phyloP scores from a whole-genome alignment of 495 filamentous ascomycete genomes.

The Penicillium riverlandense region DNA sequence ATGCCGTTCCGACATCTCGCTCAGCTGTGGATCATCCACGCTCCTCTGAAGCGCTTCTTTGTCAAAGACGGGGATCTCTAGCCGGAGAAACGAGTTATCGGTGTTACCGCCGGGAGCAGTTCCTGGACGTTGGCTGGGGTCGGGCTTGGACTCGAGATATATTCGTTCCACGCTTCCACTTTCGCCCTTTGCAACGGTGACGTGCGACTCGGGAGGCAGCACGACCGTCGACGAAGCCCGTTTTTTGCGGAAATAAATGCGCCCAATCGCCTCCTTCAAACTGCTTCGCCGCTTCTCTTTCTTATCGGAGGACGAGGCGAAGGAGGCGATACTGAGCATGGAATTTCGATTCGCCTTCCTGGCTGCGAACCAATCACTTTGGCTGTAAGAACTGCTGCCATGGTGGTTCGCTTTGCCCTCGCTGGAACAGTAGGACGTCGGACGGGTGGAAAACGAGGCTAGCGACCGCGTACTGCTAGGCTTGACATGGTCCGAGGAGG shows the following conservation, averaged over 20 bases:
- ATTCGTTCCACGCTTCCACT: constrained; percentile 22
- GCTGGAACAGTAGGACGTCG: constrained; percentile 36
- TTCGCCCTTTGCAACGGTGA: constrained; percentile 15
- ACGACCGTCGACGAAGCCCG: constrained; percentile 23
- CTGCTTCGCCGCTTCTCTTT: constrained; percentile 28
- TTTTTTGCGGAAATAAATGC: constrained; percentile 33
- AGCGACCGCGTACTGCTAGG: constrained; percentile 34
- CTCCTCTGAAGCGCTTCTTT: constrained; percentile 36
- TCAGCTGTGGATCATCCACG: constrained; percentile 39
- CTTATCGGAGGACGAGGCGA: constrained; percentile 21
- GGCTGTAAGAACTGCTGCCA: not conserved
- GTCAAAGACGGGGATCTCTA: constrained; percentile 34
- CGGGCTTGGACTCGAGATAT: constrained; percentile 19
- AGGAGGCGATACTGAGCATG: constrained; percentile 23
- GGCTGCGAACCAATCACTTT: not conserved
- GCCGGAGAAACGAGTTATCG: constrained; percentile 13
- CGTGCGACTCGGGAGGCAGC: constrained; percentile 24
- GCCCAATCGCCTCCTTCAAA: constrained; percentile 32
- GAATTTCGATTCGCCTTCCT: constrained; percentile 19
- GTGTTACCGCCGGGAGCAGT: constrained; percentile 1
- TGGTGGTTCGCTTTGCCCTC: constrained; percentile 20
- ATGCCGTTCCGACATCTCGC: constrained; percentile 45
- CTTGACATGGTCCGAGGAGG: constrained; percentile 22
- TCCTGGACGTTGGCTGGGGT: constrained; percentile 1
- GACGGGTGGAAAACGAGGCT: constrained; percentile 33